Percentiles rank a stretch among this genome's conserved stretches.
Evolutionary conservation across 2,329 filamentous ascomycete genomes (phyloP).

Genomic region (Cladosporium oxysporum): DNA sequence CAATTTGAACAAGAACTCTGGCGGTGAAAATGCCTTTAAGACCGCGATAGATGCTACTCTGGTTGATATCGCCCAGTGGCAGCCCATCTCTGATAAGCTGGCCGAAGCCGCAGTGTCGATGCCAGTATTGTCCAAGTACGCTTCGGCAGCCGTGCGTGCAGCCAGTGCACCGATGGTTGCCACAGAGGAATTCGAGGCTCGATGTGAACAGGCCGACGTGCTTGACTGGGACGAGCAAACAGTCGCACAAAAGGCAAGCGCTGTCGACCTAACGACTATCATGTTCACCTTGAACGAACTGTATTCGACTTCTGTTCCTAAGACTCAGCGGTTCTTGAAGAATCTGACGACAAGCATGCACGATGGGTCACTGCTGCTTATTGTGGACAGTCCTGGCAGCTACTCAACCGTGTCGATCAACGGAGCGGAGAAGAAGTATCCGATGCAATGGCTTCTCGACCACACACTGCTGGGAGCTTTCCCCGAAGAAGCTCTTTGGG

Average conservation of each 20-base stretch:
- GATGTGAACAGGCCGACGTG: conserved; percentile 55
- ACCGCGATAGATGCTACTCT: conserved; percentile 9
- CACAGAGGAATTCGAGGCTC: conserved; percentile 36
- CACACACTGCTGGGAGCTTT: conserved; percentile 64
- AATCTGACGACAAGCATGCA: conserved; percentile 63
- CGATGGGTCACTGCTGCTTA: conserved; percentile 68
- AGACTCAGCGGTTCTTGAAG: conserved; percentile 76
- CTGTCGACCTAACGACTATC: conserved; percentile 66
- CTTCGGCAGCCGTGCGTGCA: conserved; percentile 47
- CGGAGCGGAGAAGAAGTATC: conserved; percentile 66
- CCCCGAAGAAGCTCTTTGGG: conserved; percentile 57
- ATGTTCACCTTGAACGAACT: conserved; percentile 97
- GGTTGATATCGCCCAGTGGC: conserved; percentile 83
- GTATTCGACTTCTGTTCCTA: conserved; percentile 73
- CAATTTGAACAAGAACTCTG: neutral
- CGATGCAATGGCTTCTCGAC: conserved; percentile 91
- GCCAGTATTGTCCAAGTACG: conserved; percentile 49
- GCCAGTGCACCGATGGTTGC: conserved; percentile 43
- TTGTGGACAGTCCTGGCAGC: conserved; percentile 90
- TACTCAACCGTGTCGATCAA: conserved; percentile 79
- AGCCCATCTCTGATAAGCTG: conserved; percentile 60
- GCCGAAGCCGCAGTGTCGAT: conserved; percentile 56
- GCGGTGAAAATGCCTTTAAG: neutral
- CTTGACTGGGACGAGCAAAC: conserved; percentile 45
- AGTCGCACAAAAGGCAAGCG: conserved; percentile 28